Evolutionary conservation across 1,284 basidiomycete genomes (phyloP).

Genomic region (Pyrrhoderma noxium): DNA sequence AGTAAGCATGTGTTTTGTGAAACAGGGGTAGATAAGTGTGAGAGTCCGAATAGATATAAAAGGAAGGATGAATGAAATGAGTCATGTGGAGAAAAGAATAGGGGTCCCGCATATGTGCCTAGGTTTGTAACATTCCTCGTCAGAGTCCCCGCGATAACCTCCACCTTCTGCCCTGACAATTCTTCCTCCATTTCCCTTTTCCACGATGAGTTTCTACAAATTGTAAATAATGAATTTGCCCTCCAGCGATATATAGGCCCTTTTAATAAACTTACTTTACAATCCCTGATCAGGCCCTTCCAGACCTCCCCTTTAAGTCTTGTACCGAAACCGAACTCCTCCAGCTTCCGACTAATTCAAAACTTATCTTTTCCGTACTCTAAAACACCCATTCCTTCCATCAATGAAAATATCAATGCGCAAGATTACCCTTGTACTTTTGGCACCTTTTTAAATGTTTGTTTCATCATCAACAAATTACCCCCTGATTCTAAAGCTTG

Average conservation of each 20-base stretch:
- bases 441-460: slow-evolving; percentile 31
- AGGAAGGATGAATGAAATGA: too few relatives aligned
- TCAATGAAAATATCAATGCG: slow-evolving; percentile 32
- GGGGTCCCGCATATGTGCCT: too few relatives aligned
- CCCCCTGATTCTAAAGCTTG: slow-evolving; percentile 32
- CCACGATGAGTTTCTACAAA: too few relatives aligned
- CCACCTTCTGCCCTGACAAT: not conserved
- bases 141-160: not conserved
- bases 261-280: not conserved
- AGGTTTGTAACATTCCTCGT: too few relatives aligned
- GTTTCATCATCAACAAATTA: slow-evolving; percentile 23
- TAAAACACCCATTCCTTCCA: slow-evolving; percentile 23
- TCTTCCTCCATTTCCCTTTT: not conserved
- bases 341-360: slow-evolving; percentile 30
- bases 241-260: not conserved
- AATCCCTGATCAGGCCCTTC: not conserved
- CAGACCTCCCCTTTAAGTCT: slow-evolving; percentile 20
- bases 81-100: too few relatives aligned
- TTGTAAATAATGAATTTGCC: not conserved
- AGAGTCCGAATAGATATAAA: too few relatives aligned
- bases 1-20: too few relatives aligned
- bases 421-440: slow-evolving; percentile 33
- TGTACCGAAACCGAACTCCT: slow-evolving; percentile 28
- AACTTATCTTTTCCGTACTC: slow-evolving; percentile 33
- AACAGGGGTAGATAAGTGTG: too few relatives aligned